Evolutionary conservation across 371 early-diverging fungal genomes (phyloP).

Genomic region (Lichtheimia hyalospora): DNA sequence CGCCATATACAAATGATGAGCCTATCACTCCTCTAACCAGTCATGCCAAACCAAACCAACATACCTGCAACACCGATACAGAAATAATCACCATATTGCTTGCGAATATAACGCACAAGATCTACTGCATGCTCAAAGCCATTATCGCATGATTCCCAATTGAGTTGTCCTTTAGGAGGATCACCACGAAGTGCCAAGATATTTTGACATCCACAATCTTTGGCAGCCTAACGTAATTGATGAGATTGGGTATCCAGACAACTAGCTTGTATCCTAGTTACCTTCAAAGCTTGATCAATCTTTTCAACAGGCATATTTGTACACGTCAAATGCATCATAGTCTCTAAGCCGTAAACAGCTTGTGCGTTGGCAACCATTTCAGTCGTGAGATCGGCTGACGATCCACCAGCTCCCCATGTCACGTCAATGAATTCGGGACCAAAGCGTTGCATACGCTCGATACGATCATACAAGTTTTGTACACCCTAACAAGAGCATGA

Average conservation of each 20-base stretch:
- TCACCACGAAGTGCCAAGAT: conserved; percentile 95
- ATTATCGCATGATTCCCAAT: conserved; percentile 78
- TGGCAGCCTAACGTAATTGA: conserved; percentile 65
- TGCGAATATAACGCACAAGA: conserved; percentile 86
- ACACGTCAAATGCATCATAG: conserved; percentile 97
- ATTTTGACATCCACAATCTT: conserved; percentile 91
- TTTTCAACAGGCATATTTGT: conserved; percentile 91
- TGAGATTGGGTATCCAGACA: too few relatives aligned
- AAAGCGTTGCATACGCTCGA: conserved; percentile 87
- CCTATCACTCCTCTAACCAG: background rate
- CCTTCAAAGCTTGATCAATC: conserved; percentile 80
- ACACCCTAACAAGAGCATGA: conserved; percentile 50
- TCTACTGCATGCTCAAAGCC: conserved; percentile 86
- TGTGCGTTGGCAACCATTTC: conserved; percentile 89
- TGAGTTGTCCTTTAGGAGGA: conserved; percentile 83
- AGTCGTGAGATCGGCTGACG: conserved; percentile 83
- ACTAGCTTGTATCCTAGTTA: conserved; percentile 25
- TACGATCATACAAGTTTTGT: conserved; percentile 76
- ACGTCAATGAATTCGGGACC: conserved; percentile 96
- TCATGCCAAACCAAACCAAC: too few relatives aligned
- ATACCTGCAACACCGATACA: conserved; percentile 92
- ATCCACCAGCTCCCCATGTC: conserved; percentile 96
- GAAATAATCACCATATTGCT: conserved; percentile 92
- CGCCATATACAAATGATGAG: background rate
- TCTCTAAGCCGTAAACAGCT: conserved; percentile 90